Evolutionary conservation across 2,329 filamentous ascomycete genomes (phyloP), one percentile per base, ranked within the genome.

Genomic region (Fusarium phyllophilum): DNA sequence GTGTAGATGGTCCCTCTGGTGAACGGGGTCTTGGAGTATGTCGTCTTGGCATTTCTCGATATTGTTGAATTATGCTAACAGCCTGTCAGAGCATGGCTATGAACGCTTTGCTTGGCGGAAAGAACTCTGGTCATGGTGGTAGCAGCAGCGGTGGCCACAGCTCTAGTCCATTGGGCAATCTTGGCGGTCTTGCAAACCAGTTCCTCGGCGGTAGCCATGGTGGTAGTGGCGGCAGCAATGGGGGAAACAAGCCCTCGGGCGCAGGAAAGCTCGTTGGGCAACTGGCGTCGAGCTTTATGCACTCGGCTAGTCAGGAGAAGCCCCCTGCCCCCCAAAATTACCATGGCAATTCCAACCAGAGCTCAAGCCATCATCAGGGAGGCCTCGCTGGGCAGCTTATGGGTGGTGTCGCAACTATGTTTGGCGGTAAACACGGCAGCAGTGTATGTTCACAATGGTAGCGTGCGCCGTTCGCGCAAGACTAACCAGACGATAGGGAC

Each of bases 21-120:
- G 91, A 93, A 58, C 86, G 91, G 72, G 89, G 91, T 45, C 82
- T 93, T 63, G 90, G 91, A 70, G 91, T 93, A 88, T 80, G 91
- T 87, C 22, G 56, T 49, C 26, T 45, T 63, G 36, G n/a, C 42
- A 38, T 55, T 55, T 26, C 73, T 33, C 55, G 65, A 39, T 60
- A 39, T 17, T 48, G 34, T 51, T 49, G 45, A 36, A 61, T 49
- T n/a, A 62, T 66, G 42, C 64, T 77, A 66, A 76, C 57, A 18
- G 20, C 15, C 51, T 31, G n/a, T 24, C 64, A 36, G 89, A 87
- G 83, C 77, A 87, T 92, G 79, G 89, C 90, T 18, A 85, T 90
- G 81, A 91, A 90, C 78, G 84, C 88, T 49, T 83, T 92, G 49
- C 83, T 90, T 54, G 85, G 87, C 62, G 85, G 84, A 60, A 87